Evolutionary conservation across 2,329 filamentous ascomycete species (phyloP).

Genomic region (Spiromastix sp.): DNA sequence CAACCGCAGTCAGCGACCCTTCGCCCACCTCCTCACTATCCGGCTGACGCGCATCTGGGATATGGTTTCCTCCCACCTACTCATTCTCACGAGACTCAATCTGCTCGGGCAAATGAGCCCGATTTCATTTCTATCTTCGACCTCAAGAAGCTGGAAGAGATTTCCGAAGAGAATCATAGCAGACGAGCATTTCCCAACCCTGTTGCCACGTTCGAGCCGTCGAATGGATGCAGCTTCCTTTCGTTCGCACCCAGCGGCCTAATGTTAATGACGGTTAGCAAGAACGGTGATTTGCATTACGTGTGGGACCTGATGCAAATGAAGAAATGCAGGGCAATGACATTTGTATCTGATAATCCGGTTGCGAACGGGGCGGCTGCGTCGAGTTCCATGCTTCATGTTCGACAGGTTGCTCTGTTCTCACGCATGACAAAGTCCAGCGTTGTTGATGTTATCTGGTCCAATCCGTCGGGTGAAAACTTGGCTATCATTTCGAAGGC

Average conservation of each 20-base stretch:
- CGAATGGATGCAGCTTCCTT: conserved; percentile 39
- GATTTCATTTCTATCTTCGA: conserved; percentile 39
- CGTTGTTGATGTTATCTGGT: conserved; percentile 86
- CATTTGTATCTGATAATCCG: conserved; percentile 27
- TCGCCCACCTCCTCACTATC: conserved; percentile 21
- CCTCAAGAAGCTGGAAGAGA: conserved; percentile 32
- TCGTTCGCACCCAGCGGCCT: conserved; percentile 39
- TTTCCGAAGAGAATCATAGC: conserved; percentile 18
- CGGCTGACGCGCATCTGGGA: conserved; percentile 13
- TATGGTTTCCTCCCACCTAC: conserved; percentile 36
- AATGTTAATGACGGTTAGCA: conserved; percentile 37
- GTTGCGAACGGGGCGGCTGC: conserved; percentile 15
- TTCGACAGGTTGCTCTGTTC: conserved; percentile 80
- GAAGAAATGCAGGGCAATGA: conserved; percentile 30
- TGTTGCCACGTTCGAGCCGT: conserved; percentile 36
- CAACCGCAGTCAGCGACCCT: conserved; percentile 14
- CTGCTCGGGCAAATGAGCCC: conserved; percentile 26
- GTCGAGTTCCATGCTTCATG: conserved; percentile 25
- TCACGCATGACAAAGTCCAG: conserved; percentile 84
- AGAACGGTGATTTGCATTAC: conserved; percentile 40
- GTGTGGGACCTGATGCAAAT: conserved; percentile 42
- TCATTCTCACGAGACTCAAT: conserved; percentile 32
- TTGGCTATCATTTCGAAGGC: conserved; percentile 85
- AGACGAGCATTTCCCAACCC: conserved; percentile 26
- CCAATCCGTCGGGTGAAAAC: conserved; percentile 66